These are phyloP conservation scores for Trichoderma cornu-damae DNA, from an alignment of 2,329 filamentous ascomycete genomes.

Conservation along the genomic window DNA sequence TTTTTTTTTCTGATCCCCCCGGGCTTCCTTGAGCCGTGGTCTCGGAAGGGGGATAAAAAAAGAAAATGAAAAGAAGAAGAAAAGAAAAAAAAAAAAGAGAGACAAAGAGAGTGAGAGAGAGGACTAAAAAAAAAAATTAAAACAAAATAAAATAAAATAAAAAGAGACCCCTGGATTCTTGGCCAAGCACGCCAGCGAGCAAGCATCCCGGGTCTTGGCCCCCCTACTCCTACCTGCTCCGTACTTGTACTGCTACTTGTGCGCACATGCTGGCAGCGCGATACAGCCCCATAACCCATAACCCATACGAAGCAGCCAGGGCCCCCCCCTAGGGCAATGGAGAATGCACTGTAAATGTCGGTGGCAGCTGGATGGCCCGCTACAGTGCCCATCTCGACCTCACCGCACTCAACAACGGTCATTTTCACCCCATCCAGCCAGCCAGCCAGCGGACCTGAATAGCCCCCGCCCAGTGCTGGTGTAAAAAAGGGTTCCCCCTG, in stretches of 20 bases:
- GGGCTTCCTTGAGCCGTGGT: not conserved
- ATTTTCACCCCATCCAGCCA: no score
- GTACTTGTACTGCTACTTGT: no score
- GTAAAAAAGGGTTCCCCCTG: conserved; percentile 3
- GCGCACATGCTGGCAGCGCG: not conserved
- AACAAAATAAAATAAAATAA: not conserved
- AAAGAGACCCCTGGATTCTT: not conserved
- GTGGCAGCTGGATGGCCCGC: not conserved
- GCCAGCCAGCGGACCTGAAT: conserved; percentile 6
- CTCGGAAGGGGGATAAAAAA: no score
- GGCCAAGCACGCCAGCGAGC: not conserved
- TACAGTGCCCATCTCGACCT: conserved; percentile 9
- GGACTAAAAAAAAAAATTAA: no score
- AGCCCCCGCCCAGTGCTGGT: not conserved
- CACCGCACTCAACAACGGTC: conserved; percentile 6
- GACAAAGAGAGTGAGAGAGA: no score
- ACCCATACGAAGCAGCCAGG: conserved; percentile 4
- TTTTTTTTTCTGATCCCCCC: not conserved
- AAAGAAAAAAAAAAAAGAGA: not conserved
- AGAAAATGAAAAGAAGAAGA: no score
- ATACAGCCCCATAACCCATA: not conserved
- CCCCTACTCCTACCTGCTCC: not conserved
- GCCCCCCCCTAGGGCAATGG: not conserved
- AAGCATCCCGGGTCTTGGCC: not conserved
- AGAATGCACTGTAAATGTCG: conserved; percentile 1